Conservation (phyloP, 495 filamentous ascomycete genomes). For the Amniculicola lignicola region DNA sequence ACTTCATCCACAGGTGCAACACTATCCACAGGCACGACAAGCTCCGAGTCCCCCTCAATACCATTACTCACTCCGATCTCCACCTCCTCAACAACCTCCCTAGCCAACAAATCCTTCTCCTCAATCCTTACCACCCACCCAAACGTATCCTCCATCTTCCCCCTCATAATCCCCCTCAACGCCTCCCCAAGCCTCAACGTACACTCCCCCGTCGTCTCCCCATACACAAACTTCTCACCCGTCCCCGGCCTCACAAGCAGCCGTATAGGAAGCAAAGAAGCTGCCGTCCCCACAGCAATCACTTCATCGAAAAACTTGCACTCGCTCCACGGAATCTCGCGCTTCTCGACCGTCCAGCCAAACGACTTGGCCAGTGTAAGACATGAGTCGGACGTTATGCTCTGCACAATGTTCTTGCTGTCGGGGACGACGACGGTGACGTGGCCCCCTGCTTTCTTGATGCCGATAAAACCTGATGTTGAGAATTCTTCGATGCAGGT, state of each 20-base stretch:
- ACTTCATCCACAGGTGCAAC: no score
- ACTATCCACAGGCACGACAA: no score
- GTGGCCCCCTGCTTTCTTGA: constrained; percentile 33
- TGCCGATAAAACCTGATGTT: constrained; percentile 49
- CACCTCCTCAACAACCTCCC: background rate
- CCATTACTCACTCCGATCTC: no score
- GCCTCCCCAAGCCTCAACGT: constrained; percentile 59
- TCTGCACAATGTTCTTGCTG: constrained; percentile 42
- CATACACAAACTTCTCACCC: constrained; percentile 18
- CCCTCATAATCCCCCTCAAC: constrained; percentile 77
- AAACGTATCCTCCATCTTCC: constrained; percentile 67
- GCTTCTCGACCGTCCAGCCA: constrained; percentile 40
- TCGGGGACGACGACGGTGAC: constrained; percentile 40
- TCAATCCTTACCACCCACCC: constrained; percentile 64
- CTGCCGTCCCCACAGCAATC: constrained; percentile 15
- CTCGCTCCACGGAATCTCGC: constrained; percentile 25
- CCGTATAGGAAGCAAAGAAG: constrained; percentile 23
- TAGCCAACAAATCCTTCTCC: constrained; percentile 33
- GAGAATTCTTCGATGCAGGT: constrained; percentile 50
- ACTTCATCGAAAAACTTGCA: constrained; percentile 23
- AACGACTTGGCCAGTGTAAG: constrained; percentile 34
- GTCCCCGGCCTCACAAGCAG: constrained; percentile 8
- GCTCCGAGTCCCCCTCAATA: no score
- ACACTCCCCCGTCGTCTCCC: constrained; percentile 57
- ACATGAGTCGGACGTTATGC: constrained; percentile 36